phyloP scores from a whole-genome alignment of 1,284 basidiomycete genomes.

The Tilletia caries region DNA sequence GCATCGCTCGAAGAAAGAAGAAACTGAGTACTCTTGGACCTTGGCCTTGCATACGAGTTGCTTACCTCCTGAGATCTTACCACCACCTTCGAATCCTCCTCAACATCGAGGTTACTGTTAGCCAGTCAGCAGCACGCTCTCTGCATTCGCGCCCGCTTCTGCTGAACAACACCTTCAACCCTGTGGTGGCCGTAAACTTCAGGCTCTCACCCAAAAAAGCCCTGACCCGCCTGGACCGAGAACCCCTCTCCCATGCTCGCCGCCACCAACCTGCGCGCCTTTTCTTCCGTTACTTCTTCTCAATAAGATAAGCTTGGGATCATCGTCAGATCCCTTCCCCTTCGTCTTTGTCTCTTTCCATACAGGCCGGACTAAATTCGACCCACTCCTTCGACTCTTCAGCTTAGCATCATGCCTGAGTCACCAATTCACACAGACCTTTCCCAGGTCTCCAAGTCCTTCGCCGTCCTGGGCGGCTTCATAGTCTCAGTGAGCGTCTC shows the following conservation, averaged over 20 bases:
- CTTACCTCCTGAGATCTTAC: neutral
- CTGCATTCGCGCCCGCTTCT: too few species aligned
- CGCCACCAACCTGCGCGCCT: neutral
- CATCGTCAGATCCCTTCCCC: neutral
- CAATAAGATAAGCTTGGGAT: slow-evolving; percentile 2
- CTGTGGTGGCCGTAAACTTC: too few species aligned
- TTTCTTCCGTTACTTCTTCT: neutral
- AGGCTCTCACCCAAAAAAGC: too few species aligned
- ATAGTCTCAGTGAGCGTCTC: slow-evolving; percentile 27
- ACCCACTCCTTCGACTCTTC: neutral
- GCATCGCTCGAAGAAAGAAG: too few species aligned
- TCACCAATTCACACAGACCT: slow-evolving; percentile 36
- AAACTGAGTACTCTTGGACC: too few species aligned
- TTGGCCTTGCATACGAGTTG: too few species aligned
- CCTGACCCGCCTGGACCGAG: too few species aligned
- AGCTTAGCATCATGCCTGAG: neutral
- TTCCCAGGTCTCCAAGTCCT: slow-evolving; percentile 41
- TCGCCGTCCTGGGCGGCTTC: slow-evolving; percentile 48
- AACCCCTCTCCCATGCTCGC: neutral
- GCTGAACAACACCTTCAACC: too few species aligned
- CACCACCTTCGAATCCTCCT: neutral
- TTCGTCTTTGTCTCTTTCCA: neutral
- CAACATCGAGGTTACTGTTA: too few species aligned
- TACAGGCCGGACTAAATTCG: neutral
- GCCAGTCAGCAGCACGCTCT: too few species aligned